Base-by-base conservation (phyloP, 257 asterid genomes). In the Salvia rosmarinus region DNA sequence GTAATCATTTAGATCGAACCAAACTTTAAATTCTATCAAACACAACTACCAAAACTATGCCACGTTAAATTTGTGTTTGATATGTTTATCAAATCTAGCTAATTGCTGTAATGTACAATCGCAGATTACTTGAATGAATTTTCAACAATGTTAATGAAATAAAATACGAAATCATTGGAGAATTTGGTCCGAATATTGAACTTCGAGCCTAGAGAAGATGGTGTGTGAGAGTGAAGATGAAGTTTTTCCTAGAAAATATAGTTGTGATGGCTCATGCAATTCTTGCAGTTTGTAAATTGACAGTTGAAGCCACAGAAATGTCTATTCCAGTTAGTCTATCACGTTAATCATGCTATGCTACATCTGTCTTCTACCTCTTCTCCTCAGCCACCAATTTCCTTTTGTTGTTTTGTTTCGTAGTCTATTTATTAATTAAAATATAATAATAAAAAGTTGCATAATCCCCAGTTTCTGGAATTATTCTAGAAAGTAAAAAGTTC, bases 191-290 rank as follows among this genome's bases (percentile, higher is more conserved):
- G 30, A 1, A 50, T 5, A 51, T 51, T 5, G 4, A 16, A 49
- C 5, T 49, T 49, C 9, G 12, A 49, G 21, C 9, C 8, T 47
- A 49, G 7, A 16, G 56, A 16, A 19, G 9, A 12, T 43, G 17
- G 50, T 43, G 49, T 43, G 49, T 1, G 16, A 50, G 28, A 19
- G 57, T 50, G 11, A 49, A n/a, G 52, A 6, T 25, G 10, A 35
- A 63, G 19, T 4, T 8, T 2, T 37, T 7, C 14, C 44, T 8
- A 9, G 7, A 52, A 35, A 54, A 42, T 67, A 63, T 63, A 70
- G 81, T 75, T 79, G 80, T 50, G 67, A 58, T 21, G 43, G 56
- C 69, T 80, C 84, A 71, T 80, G 84, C 63, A 72, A 67, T 76
- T 80, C 84, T 76, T 46, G 81, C 81, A 76, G 59, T 40, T 57